Evolutionary conservation across 73 alveolate genomes (phyloP).

Genomic region (Paramecium pentaurelia): DNA sequence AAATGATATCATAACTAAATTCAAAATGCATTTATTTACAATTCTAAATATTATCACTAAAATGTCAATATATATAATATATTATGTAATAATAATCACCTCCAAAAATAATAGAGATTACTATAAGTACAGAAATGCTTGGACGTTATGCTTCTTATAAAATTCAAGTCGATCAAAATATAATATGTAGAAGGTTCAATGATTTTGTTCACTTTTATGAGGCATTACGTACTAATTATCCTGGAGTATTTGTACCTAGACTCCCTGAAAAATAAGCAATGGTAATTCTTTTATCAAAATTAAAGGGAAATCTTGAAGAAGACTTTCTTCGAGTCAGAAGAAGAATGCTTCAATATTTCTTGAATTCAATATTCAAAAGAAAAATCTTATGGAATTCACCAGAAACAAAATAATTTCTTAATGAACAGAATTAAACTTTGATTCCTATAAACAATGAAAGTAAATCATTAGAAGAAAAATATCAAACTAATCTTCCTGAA

Average conservation of each 20-base stretch:
- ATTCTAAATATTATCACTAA: not conserved
- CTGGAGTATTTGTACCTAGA: not conserved
- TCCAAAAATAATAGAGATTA: not conserved
- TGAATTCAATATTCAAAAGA: not conserved
- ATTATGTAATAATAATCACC: not conserved
- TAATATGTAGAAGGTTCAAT: not conserved
- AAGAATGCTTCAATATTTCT: not conserved
- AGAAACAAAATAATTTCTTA: not conserved
- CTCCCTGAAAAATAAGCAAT: conserved; percentile 15
- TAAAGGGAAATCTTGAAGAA: not conserved
- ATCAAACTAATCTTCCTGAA: not conserved
- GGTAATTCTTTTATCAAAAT: not conserved
- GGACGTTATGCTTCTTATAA: not conserved
- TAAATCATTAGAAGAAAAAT: not conserved
- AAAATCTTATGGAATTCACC: not conserved
- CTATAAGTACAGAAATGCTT: not conserved
- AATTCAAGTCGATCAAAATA: not conserved
- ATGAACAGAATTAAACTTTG: not conserved
- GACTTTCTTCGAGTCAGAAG: not conserved
- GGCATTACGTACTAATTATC: not conserved
- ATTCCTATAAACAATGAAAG: not conserved
- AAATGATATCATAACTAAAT: not conserved
- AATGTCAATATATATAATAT: not conserved
- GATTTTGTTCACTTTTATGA: not conserved
- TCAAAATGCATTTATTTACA: not conserved